Conservation (phyloP, 306 rosid species). For the Cucumis sativus region Cucumber_9930_V3 NC_026659.2:31861001-31861500, state of each 20-base stretch:
- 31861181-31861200: conserved; percentile 7
- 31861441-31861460: conserved; percentile 34
- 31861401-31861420: conserved; percentile 51
- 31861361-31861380: conserved; percentile 76
- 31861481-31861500: conserved; percentile 46
- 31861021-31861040: not conserved
- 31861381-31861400: conserved; percentile 69
- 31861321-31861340: conserved; percentile 66
- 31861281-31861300: conserved; percentile 60
- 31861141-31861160: conserved; percentile 53
- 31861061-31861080: not conserved
- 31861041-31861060: not conserved
- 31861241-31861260: conserved; percentile 9
- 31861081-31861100: conserved; percentile 18
- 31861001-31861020: not conserved
- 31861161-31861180: conserved; percentile 17
- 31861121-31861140: conserved; percentile 66
- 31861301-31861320: conserved; percentile 75
- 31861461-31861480: conserved; percentile 37
- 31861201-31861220: not conserved
- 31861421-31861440: conserved; percentile 35
- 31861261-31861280: conserved; percentile 41
- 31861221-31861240: conserved; percentile 4
- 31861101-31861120: conserved; percentile 20
- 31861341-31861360: conserved; percentile 77